Conservation (phyloP, 805 yeast species). For the Metschnikowia proteae region DNA sequence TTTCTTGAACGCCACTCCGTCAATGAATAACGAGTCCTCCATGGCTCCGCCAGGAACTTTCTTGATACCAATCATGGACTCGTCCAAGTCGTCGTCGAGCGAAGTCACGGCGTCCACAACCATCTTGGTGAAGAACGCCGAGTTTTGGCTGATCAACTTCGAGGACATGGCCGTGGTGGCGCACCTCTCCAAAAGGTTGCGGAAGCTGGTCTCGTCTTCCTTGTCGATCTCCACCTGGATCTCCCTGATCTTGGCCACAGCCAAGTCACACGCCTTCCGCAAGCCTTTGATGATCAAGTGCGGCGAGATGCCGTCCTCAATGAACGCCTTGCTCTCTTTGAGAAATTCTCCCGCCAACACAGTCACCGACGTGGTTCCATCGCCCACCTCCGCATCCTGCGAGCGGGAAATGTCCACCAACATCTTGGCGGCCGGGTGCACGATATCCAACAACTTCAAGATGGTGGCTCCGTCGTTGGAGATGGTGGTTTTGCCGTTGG, state of each 20-base stretch:
- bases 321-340: conserved; percentile 83
- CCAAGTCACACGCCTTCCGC: conserved; percentile 74
- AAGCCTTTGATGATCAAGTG: conserved; percentile 85
- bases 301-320: conserved; percentile 94
- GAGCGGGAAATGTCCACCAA: conserved; percentile 91
- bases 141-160: conserved; percentile 81
- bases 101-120: conserved; percentile 92
- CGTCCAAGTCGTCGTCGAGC: conserved; percentile 83
- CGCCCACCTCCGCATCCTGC: conserved; percentile 98
- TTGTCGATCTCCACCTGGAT: conserved; percentile 66
- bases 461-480: conserved; percentile 99
- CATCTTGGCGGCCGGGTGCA: conserved; percentile 97
- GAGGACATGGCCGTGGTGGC: conserved; percentile 98
- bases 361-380: conserved; percentile 96
- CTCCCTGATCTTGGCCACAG: conserved; percentile 68
- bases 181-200: conserved; percentile 80
- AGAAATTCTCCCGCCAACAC: conserved; percentile 91
- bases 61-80: conserved; percentile 87
- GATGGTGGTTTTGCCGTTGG: conserved; percentile 84
- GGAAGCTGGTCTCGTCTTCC: conserved; percentile 50
- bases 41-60: conserved; percentile 94
- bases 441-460: conserved; percentile 84
- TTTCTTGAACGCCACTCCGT: conserved; percentile 96
- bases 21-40: conserved; percentile 84
- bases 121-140: conserved; percentile 90